Conservation (phyloP, 2,329 filamentous ascomycete genomes). For the Colletotrichum siamense region DNA sequence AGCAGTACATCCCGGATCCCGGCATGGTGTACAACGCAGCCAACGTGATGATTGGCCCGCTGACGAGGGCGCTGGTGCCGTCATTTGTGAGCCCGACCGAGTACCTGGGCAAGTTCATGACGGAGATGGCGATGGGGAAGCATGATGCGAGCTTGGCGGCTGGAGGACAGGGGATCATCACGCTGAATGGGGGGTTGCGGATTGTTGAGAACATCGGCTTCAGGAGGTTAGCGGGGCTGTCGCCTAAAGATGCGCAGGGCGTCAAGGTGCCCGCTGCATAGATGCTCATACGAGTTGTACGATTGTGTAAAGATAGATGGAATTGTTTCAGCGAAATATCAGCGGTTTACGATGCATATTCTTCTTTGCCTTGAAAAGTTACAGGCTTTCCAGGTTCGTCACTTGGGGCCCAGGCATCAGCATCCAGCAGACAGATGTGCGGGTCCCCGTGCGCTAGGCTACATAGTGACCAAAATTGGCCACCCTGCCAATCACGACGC, state of each 20-base stretch:
- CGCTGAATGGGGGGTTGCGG: constrained; percentile 36
- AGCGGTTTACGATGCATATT: neutral
- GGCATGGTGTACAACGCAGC: constrained; percentile 21
- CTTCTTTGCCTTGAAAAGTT: neutral
- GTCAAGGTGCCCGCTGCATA: neutral
- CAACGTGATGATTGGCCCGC: constrained; percentile 27
- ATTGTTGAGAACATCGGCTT: constrained; percentile 40
- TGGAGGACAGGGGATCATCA: constrained; percentile 34
- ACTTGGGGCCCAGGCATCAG: neutral
- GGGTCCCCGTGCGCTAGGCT: accelerated
- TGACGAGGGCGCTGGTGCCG: constrained; percentile 26
- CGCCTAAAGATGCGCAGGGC: neutral
- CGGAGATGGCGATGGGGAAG: constrained; percentile 50
- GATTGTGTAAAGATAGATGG: neutral
- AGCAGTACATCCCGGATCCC: constrained; percentile 43
- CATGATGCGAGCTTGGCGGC: constrained; percentile 29
- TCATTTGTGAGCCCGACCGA: constrained; percentile 46
- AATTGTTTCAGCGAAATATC: neutral
- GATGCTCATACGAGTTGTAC: neutral
- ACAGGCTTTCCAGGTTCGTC: neutral
- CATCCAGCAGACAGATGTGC: neutral
- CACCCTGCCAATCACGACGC: neutral
- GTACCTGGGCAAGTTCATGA: constrained; percentile 47
- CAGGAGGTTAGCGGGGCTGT: constrained; percentile 36
- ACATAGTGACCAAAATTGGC: accelerated